These are phyloP conservation scores for Erodium texanum DNA, from an alignment of 441 rosid species.

Conservation along the genomic window DNA sequence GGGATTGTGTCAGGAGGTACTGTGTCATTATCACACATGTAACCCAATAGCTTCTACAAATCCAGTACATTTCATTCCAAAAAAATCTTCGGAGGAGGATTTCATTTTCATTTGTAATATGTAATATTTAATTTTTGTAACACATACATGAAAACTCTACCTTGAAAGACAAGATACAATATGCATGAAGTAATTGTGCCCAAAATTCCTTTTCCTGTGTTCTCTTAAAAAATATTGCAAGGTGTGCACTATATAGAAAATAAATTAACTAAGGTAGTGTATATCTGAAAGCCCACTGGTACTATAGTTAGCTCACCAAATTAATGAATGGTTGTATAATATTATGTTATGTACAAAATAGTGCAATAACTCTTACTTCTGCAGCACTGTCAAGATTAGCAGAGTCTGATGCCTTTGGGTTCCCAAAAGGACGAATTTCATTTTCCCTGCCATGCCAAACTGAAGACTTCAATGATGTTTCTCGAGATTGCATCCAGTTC, in stretches of 20 bases:
- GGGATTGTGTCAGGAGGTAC: not conserved
- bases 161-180: not conserved
- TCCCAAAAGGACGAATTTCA: constrained; percentile 94
- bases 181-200: not conserved
- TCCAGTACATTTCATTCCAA: not conserved
- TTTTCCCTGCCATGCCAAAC: constrained; percentile 96
- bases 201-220: not conserved
- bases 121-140: not conserved
- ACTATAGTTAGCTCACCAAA: not conserved
- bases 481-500: constrained; percentile 99
- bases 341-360: constrained; percentile 1
- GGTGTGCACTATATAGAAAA: not conserved
- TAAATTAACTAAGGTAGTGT: not conserved
- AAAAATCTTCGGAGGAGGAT: not conserved
- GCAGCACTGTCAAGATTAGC: constrained; percentile 98
- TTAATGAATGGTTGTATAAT: not conserved
- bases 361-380: constrained; percentile 52
- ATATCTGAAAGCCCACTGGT: not conserved
- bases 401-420: constrained; percentile 91
- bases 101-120: not conserved
- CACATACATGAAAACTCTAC: not conserved
- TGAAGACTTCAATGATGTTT: constrained; percentile 78
- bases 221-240: not conserved
- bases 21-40: not conserved
- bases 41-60: not conserved